Evolutionary conservation across 1,284 basidiomycete species (phyloP).

Genomic region (Pyrrhoderma noxium): DNA sequence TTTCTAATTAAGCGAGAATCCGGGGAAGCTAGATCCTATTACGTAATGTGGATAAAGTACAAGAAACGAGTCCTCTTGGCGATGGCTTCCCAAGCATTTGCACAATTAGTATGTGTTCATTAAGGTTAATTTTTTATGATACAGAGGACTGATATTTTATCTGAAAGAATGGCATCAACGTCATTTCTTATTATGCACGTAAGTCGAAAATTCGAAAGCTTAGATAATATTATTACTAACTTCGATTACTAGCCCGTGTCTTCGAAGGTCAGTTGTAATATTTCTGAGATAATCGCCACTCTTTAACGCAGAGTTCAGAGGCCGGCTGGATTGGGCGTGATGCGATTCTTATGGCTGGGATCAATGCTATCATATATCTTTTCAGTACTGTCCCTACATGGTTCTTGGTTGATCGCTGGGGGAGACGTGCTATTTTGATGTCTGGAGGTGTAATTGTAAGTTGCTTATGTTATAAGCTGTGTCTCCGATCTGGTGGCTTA

Average conservation of each 20-base stretch:
- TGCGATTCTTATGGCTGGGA: slow-evolving; percentile 95
- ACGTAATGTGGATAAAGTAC: slow-evolving; percentile 83
- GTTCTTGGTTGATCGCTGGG: slow-evolving; percentile 93
- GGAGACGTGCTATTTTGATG: slow-evolving; percentile 85
- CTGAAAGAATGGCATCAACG: slow-evolving; percentile 81
- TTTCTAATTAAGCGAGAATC: slow-evolving; percentile 45
- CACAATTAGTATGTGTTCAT: slow-evolving; percentile 66
- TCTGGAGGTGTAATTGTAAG: slow-evolving; percentile 81
- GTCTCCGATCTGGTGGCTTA: slow-evolving; percentile 10
- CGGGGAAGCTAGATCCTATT: slow-evolving; percentile 79
- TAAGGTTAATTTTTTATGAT: neutral
- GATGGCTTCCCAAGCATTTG: slow-evolving; percentile 97
- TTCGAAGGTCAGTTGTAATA: slow-evolving; percentile 62
- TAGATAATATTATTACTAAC: slow-evolving; percentile 7
- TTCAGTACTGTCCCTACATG: slow-evolving; percentile 82
- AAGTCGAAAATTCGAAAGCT: slow-evolving; percentile 28
- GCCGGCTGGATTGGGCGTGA: slow-evolving; percentile 98
- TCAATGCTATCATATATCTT: slow-evolving; percentile 86
- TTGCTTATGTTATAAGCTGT: slow-evolving; percentile 15
- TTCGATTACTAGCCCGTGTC: slow-evolving; percentile 64
- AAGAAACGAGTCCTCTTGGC: slow-evolving; percentile 87
- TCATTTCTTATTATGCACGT: slow-evolving; percentile 94
- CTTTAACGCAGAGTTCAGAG: slow-evolving; percentile 41
- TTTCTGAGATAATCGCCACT: neutral
- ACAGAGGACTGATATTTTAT: slow-evolving; percentile 13